Base-by-base conservation (phyloP, 768 basidiomycete genomes). In the Leccinum variicolor region DNA sequence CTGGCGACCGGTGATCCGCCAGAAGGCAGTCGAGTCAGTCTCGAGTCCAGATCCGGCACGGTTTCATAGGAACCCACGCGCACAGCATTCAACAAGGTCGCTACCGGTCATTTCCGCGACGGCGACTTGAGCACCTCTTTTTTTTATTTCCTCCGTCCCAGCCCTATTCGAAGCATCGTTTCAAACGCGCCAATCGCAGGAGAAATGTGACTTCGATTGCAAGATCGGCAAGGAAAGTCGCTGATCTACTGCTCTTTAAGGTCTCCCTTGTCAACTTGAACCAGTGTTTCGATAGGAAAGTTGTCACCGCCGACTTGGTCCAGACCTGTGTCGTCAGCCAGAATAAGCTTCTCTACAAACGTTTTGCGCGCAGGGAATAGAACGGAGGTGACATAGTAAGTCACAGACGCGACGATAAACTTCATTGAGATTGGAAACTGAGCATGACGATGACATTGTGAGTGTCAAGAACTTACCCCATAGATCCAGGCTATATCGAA, bases 401-500 rank as follows among this genome's bases (percentile, higher is more conserved):
- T 62, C 45, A 52, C 33, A 5, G 62, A 71, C 13, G 67, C 59
- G 4, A 64, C 58, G 23, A 65, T 53, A 15, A 71, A 71, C 71
- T 71, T 48, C 15, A 14, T 41, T 41, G 9, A 3, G 13, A 49
- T 49, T 17, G 29, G 4, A 41, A 17, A 26, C 1, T 39, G 6
- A 46, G 55, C 25, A 45, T 13, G 11, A 28, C 3, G 21, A 3
- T 25, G 28, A 1, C 1, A 31, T 15, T 36, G 53, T 21, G 19
- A 4, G 29, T 5, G 53, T 50, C 28, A 23, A 34, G 17, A 23
- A 74, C 84, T 54, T 70, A 90, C 88, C 55, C 88, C 87, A 64
- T 85, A 90, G 17, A 93, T 66, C 85, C 87, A 94, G 3, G 86
- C 82, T 58, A 92, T 79, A 65, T 88, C 83, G 66, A 86, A 92